Evolutionary conservation across 108 stramenopile genomes (phyloP), one percentile per base, ranked within the genome.

Genomic region (Skeletonema grethae): DNA sequence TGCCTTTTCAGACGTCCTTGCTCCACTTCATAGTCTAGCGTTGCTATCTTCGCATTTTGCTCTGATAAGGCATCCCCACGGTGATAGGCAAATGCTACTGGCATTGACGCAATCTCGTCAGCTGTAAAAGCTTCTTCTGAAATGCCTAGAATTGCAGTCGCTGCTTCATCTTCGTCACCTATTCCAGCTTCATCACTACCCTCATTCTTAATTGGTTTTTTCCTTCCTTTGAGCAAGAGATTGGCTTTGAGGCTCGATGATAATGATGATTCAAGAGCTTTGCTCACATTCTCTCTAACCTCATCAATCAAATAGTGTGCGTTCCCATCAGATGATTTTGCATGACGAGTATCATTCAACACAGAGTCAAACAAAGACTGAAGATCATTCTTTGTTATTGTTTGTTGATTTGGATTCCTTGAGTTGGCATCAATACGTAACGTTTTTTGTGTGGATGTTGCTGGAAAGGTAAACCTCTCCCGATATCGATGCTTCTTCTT

Each of bases 301-400:
- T 80, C 79, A n/a, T 65, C 68, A 35, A 73, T 12, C 30, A 80
- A 25, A 56, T 53, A 73, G 34, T 61, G 73, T 10, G 15, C 36
- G 29, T 46, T 25, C 24, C 69, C 73, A 16, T 65, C 63, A 1
- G 25, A 0, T 25, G 68, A 3, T 20, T 62, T 64, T 7, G 73
- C 63, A 16, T 59, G 36, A 29, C 79, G 72, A 8, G 65, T 53
- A 8, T 67, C 32, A 3, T 35, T 50, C 16, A 80, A 56, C 30
- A 72, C 31, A 36, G 63, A 55, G 4, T 73, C 67, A n/a, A 80
- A 29, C 63, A 80, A 38, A 5, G 69, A 61, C 5, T 18, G 25
- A 18, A 70, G 29, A 24, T 60, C 46, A 11, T 45, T 45, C 15
- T 57, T 29, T 8, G 67, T 18, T 24, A 48, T 20, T 0, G 46